Conservation (phyloP, 306 rosid species). For the Prunus kanzakura region DNA sequence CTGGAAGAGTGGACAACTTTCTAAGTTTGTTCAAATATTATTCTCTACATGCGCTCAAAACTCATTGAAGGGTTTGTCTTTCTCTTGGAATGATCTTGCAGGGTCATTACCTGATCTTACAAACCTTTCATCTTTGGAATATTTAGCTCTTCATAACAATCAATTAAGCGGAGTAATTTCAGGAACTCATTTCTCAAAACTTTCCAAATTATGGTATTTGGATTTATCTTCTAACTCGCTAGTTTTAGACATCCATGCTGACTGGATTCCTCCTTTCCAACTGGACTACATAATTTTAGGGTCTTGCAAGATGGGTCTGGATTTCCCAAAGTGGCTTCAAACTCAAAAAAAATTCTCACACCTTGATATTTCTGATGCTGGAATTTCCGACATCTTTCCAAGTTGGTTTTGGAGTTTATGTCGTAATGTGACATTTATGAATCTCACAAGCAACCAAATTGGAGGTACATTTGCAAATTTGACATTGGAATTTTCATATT, state of each 20-base stretch:
- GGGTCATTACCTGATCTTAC: no score
- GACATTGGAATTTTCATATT: no score
- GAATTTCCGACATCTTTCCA: constrained; percentile 4
- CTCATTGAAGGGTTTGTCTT: background rate
- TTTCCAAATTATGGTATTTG: background rate
- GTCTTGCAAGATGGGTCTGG: background rate
- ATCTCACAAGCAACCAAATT: constrained; percentile 16
- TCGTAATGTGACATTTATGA: no score
- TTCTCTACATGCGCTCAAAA: background rate
- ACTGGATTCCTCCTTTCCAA: background rate
- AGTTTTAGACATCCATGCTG: no score
- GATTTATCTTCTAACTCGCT: no score
- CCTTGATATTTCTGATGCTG: background rate
- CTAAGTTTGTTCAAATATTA: background rate
- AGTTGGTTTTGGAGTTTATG: constrained; percentile 15
- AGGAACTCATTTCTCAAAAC: background rate
- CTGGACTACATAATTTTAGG: background rate
- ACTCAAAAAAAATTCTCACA: background rate
- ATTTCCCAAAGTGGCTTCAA: background rate
- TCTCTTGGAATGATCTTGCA: background rate
- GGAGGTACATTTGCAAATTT: background rate
- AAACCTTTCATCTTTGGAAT: no score
- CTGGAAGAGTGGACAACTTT: background rate
- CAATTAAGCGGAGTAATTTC: background rate
- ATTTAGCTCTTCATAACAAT: background rate